phyloP scores from a whole-genome alignment of 345 rosid species.

The Raphanus raphanistrum region DNA sequence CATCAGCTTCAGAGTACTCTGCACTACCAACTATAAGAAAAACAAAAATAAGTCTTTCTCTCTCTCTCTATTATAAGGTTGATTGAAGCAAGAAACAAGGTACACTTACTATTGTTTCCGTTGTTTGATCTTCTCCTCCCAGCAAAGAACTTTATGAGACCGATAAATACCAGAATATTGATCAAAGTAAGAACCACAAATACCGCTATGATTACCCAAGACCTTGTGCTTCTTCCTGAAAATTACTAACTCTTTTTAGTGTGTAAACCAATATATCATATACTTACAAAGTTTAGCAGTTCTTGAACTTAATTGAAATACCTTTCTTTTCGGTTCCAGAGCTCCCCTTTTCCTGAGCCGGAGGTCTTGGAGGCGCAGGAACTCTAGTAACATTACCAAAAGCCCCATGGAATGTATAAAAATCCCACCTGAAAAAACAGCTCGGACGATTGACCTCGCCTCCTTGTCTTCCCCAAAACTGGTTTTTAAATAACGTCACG shows the following conservation, averaged over 20 bases:
- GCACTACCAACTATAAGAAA: not conserved
- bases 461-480: not conserved
- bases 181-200: not conserved
- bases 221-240: not conserved
- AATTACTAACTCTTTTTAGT: not conserved
- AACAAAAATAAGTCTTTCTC: not conserved
- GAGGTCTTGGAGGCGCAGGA: not conserved
- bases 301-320: not conserved
- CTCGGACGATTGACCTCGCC: not conserved
- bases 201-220: not conserved
- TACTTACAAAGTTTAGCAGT: not conserved
- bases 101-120: not conserved
- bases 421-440: not conserved
- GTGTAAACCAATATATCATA: not conserved
- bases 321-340: not conserved
- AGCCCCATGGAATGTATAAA: not conserved
- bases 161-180: not conserved
- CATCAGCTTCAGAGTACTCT: not conserved
- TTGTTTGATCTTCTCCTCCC: not conserved
- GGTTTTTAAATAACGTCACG: not conserved
- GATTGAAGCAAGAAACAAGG: not conserved
- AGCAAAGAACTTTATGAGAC: not conserved
- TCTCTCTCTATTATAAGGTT: not conserved
- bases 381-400: not conserved
- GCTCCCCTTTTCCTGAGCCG: not conserved